These are phyloP conservation scores for Acanthamoeba castellanii DNA, from an alignment of 208 protist genomes.

Conservation along the genomic window DNA sequence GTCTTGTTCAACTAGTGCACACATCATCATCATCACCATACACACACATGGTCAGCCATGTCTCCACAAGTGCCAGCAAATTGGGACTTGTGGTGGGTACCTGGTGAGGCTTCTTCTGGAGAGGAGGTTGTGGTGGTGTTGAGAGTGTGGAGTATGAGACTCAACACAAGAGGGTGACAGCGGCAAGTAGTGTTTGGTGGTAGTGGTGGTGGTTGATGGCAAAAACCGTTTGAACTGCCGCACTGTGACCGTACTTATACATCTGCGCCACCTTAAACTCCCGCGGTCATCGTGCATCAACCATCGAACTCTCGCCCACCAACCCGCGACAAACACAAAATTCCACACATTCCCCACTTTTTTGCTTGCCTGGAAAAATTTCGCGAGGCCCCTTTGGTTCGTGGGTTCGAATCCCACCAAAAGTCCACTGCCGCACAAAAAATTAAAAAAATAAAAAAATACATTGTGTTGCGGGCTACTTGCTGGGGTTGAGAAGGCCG, in stretches of 20 bases:
- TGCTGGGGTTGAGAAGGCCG: background rate
- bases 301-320: background rate
- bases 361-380: no score
- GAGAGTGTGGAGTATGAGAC: no score
- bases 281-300: background rate
- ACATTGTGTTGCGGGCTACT: background rate
- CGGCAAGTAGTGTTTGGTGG: background rate
- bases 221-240: slow-evolving; percentile 10
- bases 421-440: no score
- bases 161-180: no score
- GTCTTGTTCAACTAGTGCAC: background rate
- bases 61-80: no score
- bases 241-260: background rate
- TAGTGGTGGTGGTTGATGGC: background rate
- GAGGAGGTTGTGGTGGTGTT: no score
- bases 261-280: background rate
- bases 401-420: no score
- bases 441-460: background rate
- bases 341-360: background rate
- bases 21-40: background rate
- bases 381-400: no score
- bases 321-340: background rate
- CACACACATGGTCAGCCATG: background rate
- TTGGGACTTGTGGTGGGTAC: no score
- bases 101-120: no score